Evolutionary conservation across 805 yeast genomes (phyloP), one percentile per base, ranked within the genome.

Genomic region (Wickerhamomyces chaumierensis): DNA sequence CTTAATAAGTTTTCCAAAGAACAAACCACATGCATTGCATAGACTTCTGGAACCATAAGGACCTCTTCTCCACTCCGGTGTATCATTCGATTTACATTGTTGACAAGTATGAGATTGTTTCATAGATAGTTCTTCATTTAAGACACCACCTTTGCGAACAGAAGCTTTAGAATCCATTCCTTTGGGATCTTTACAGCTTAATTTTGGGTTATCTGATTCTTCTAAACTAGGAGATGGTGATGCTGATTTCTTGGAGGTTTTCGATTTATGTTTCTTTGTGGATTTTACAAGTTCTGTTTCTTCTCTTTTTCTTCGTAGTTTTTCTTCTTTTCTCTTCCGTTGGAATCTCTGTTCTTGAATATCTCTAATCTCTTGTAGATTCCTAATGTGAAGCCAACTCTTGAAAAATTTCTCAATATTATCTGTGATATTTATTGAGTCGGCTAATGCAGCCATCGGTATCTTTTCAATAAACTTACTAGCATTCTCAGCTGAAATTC

Each of bases 61-160:
- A 0, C 96, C 96, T 43, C 81, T 67, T 53, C 96, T 69, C 96
- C 96, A 87, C 57, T 88, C 96, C 0, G 96, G 96, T 0, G 95
- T 83, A 35, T 74, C 75, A 21, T 66, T 66, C 2, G 79, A 73
- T 0, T 79, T 78, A 61, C 96, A 87, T 48, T 86, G 95, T 28
- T 62, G 52, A 49, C 90, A 81, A 8, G 55, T 45, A 19, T 42
- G 48, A 18, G 39, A 38, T 1, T 35, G 2, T 18, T 35, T 46
- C 1, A 42, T 20, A 7, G 50, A 45, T 16, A 51, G 37, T 1
- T 45, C 51, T 25, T 48, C 49, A 32, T 46, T 46, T 14, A 45
- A 35, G 2, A 28, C 34, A 13, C 41, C 46, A 27, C 44, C 45
- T 1, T 37, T 21, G 3, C 40, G 36, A 15, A 34, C 35, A n/a